phyloP scores from a whole-genome alignment of 116 monocot genomes.

The Dioscorea cayenensis region DNA sequence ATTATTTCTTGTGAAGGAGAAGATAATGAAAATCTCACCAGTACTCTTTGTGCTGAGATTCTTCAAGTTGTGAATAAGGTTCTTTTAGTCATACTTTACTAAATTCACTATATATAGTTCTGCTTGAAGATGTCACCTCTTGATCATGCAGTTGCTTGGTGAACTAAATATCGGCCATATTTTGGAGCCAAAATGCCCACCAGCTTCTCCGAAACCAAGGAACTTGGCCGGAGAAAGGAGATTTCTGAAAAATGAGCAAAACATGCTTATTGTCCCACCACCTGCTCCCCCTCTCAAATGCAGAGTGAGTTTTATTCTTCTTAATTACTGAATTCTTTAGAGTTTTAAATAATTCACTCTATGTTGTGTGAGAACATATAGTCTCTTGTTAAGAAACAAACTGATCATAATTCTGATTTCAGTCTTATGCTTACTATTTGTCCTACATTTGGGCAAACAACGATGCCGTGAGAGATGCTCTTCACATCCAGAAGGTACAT shows the following conservation, averaged over 20 bases:
- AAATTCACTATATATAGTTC: neutral
- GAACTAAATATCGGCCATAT: slow-evolving; percentile 13
- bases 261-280: neutral
- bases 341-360: neutral
- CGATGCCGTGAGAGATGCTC: slow-evolving; percentile 30
- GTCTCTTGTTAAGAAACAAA: neutral
- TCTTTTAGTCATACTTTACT: neutral
- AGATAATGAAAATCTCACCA: neutral
- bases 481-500: slow-evolving; percentile 35
- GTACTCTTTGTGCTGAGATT: neutral
- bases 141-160: neutral
- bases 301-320: slow-evolving; percentile 15
- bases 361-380: neutral
- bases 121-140: neutral
- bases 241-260: neutral
- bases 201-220: slow-evolving; percentile 5
- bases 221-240: neutral
- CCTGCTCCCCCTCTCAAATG: slow-evolving; percentile 20
- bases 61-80: neutral
- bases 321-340: too few species aligned
- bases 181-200: slow-evolving; percentile 39
- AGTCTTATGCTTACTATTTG: slow-evolving; percentile 25
- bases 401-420: neutral
- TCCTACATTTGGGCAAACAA: slow-evolving; percentile 37
- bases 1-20: neutral